These are phyloP conservation scores for Alternaria ventricosa DNA, from an alignment of 2,329 filamentous ascomycete species.

Conservation along the genomic window DNA sequence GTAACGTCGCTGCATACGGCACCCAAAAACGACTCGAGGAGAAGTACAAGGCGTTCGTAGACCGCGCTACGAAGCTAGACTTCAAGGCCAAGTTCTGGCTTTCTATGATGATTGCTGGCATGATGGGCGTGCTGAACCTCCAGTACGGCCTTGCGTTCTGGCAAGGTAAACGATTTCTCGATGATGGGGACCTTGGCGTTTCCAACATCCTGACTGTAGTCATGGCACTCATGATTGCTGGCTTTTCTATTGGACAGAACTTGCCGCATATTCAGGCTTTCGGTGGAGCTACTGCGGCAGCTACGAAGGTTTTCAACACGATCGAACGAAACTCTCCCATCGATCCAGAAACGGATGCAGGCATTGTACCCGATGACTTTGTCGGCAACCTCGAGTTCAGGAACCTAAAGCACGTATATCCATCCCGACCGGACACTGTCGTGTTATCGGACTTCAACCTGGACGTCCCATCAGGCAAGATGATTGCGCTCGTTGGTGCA, in stretches of 20 bases:
- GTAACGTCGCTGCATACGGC: slow-evolving; percentile 90
- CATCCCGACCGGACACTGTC: slow-evolving; percentile 85
- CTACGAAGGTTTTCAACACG: slow-evolving; percentile 89
- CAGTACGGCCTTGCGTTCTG: slow-evolving; percentile 63
- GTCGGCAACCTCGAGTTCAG: slow-evolving; percentile 81
- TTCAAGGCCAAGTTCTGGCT: slow-evolving; percentile 75
- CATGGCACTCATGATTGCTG: slow-evolving; percentile 90
- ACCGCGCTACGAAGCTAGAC: slow-evolving; percentile 75
- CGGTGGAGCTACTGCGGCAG: slow-evolving; percentile 80
- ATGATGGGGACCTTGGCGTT: slow-evolving; percentile 63
- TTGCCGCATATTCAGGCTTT: slow-evolving; percentile 84
- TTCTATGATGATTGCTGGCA: slow-evolving; percentile 78
- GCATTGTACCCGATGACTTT: slow-evolving; percentile 74
- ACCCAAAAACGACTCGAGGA: slow-evolving; percentile 90
- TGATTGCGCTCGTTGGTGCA: slow-evolving; percentile 89
- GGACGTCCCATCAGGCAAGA: slow-evolving; percentile 84
- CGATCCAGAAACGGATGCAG: slow-evolving; percentile 74
- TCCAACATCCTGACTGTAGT: slow-evolving; percentile 81
- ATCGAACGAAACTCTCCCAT: slow-evolving; percentile 89
- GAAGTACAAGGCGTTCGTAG: slow-evolving; percentile 80
- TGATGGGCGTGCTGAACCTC: slow-evolving; percentile 84
- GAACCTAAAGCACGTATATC: slow-evolving; percentile 91
- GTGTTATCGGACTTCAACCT: slow-evolving; percentile 87
- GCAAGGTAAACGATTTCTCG: slow-evolving; percentile 64
- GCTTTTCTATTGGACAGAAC: slow-evolving; percentile 79